Conservation (phyloP, 208 protist genomes). For the Phytomonas sp. region DNA sequence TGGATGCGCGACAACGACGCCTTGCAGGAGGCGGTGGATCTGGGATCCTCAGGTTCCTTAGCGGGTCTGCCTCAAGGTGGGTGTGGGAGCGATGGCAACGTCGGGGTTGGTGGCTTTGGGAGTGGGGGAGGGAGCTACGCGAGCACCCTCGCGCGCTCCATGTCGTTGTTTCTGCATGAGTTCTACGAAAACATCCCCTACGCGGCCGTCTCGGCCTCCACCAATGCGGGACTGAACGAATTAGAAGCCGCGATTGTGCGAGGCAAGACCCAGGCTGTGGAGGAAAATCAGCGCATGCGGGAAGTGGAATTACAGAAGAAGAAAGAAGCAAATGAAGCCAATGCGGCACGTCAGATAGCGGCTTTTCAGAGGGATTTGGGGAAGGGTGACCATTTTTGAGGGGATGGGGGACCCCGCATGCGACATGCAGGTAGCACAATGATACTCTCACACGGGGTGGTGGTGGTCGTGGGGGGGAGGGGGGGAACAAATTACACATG, state of each 20-base stretch:
- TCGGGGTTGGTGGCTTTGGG: neutral
- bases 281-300: conserved; percentile 19
- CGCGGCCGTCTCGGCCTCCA: conserved; percentile 91
- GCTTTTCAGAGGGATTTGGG: neutral
- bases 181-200: conserved; percentile 92
- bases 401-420: no score
- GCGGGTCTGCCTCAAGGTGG: conserved; percentile 7
- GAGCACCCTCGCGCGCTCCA: conserved; percentile 84
- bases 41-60: neutral
- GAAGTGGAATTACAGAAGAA: neutral
- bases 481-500: neutral
- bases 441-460: neutral
- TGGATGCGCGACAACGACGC: conserved; percentile 95
- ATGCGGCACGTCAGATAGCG: neutral
- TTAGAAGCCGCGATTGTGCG: conserved; percentile 72
- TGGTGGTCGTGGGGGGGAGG: no score
- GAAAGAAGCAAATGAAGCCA: neutral
- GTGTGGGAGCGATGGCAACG: neutral
- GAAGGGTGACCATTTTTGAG: neutral
- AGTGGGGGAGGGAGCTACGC: conserved; percentile 54
- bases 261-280: conserved; percentile 66
- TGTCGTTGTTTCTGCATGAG: conserved; percentile 96
- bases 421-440: neutral
- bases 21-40: conserved; percentile 69
- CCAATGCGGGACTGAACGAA: conserved; percentile 86